Conservation (phyloP, 345 rosid genomes). For the Zanthoxylum bungeanum region DNA sequence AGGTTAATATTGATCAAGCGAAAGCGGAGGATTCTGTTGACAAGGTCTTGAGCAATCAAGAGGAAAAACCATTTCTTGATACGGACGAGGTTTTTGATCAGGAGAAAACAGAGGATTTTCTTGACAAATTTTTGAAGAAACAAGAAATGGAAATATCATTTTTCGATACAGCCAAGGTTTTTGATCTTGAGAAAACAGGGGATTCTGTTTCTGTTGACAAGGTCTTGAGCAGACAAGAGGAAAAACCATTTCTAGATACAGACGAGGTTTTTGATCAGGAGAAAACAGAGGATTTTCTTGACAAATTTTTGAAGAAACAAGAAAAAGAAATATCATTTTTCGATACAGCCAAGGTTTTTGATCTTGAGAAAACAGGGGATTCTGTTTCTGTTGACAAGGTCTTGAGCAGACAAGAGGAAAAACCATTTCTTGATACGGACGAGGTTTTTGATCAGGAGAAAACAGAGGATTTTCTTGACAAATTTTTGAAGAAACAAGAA, state of each 20-base stretch:
- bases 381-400: no score
- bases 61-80: not conserved
- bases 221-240: no score
- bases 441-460: conserved; percentile 3
- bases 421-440: no score
- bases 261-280: not conserved
- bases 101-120: conserved; percentile 5
- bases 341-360: not conserved
- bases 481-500: not conserved
- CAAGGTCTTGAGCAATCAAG: conserved; percentile 7
- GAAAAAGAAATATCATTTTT: not conserved
- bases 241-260: not conserved
- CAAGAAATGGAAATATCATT: not conserved
- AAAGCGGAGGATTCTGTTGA: conserved; percentile 18
- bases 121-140: not conserved
- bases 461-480: not conserved
- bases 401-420: no score
- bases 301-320: not conserved
- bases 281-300: conserved; percentile 4
- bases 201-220: no score
- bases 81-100: not conserved
- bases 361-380: conserved; percentile 10
- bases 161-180: not conserved
- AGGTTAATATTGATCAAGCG: conserved; percentile 1
- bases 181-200: conserved; percentile 7